Base-by-base conservation (phyloP, 768 basidiomycete species). In the Rhodosporidiobolus sp. region DNA sequence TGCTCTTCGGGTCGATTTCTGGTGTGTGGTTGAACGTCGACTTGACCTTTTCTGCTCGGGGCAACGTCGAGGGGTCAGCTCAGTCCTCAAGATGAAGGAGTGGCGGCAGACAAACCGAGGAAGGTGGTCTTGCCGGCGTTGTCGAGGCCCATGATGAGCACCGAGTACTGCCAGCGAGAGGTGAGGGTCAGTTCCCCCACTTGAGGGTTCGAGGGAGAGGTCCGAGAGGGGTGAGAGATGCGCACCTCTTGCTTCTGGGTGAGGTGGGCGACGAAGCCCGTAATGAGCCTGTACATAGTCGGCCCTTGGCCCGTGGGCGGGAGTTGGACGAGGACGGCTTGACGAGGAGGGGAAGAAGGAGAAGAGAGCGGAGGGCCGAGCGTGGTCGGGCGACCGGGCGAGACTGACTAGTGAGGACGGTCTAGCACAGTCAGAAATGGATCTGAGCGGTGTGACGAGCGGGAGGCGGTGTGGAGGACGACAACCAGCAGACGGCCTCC, bases 41-140 rank as follows among this genome's bases (percentile, higher is more conserved):
- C 84, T 97, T 98, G 69, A 97, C 94, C 81, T 89, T 90, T 84
- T 97, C 94, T 54, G 96, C 84, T 72, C 94, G 83, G 93, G 91
- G 94, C 76, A 4, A 50, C 6, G 35, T 52, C 4, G 16, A 16
- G 8, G 5, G 22, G 58, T 60, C 50, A 28, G 52, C 20, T 28
- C 35, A 12, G 1, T 0, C 35, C 5, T 10, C 4, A 1, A 3
- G 32, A 8, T 1, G 16, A 3, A 7, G 38, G 26, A 24, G 10
- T 1, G 1, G 34, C 19, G 14, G 26, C 19, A 11, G 32, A 49
- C 69, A 38, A 48, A 67, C 59, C 67, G 26, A 69, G 32, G 32
- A 75, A 71, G 0, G 63, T 53, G 66, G 92, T 93, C 83, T 96
- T 96, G 59, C 94, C 94, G 43, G 92, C 92, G 24, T 90, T 91